Conservation (phyloP, 129 eudicot genomes). For the Centrapalus pauciflorus region DNA sequence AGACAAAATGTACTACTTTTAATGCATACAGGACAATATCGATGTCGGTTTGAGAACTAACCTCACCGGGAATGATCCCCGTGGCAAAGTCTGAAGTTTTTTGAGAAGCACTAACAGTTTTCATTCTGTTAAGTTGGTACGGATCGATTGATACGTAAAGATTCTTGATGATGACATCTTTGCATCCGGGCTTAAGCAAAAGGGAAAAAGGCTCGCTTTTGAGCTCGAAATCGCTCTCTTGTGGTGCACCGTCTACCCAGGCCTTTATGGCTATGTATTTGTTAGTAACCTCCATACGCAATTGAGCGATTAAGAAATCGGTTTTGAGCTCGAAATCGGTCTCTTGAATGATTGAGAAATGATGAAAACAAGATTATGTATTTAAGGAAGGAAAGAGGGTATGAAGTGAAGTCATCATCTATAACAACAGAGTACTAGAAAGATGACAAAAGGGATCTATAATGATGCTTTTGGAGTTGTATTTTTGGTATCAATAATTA, state of each 20-base stretch:
- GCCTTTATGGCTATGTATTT: conserved; percentile 39
- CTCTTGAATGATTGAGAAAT: not conserved
- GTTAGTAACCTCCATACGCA: conserved; percentile 41
- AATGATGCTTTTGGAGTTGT: too few relatives aligned
- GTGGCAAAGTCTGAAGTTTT: conserved; percentile 29
- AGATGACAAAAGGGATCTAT: too few relatives aligned
- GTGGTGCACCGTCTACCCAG: conserved; percentile 45
- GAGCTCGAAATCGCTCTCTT: conserved; percentile 59
- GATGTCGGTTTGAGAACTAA: conserved; percentile 7
- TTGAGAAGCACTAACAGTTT: conserved; percentile 53
- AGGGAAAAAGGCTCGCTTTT: conserved; percentile 33
- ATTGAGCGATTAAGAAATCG: too few relatives aligned
- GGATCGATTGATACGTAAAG: conserved; percentile 75
- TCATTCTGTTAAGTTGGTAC: conserved; percentile 77
- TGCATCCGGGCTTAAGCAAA: conserved; percentile 22
- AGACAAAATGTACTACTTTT: not conserved
- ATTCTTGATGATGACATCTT: conserved; percentile 52
- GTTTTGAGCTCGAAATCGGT: too few relatives aligned
- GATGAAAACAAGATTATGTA: not conserved
- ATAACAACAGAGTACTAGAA: too few relatives aligned
- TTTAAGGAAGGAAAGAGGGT: too few relatives aligned
- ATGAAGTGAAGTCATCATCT: too few relatives aligned
- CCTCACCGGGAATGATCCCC: conserved; percentile 47
- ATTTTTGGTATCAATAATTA: too few relatives aligned
- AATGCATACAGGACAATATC: not conserved